Percentiles rank a stretch among this genome's conserved stretches.
Conservation (phyloP, 2,329 filamentous ascomycete species). For the Trichoderma sp. region DNA sequence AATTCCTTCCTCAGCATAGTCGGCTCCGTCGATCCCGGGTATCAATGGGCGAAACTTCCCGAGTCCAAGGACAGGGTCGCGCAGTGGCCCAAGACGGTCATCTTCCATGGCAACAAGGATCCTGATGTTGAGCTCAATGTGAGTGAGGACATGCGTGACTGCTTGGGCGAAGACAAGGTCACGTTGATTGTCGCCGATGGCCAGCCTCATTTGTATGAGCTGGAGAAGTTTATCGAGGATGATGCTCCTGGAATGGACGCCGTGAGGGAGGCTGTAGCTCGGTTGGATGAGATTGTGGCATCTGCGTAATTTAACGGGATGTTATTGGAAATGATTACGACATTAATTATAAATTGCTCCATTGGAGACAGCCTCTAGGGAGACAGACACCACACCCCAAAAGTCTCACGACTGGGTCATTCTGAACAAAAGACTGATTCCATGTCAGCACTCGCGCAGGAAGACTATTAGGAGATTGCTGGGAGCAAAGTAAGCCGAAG, state of each 20-base stretch:
- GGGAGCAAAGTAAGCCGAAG: not conserved
- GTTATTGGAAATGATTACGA: not conserved
- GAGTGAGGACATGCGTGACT: conserved; percentile 28
- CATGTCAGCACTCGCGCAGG: too few relatives aligned
- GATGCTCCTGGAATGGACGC: conserved; percentile 28
- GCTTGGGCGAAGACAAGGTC: conserved; percentile 28
- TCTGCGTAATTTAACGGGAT: not conserved
- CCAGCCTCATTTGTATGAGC: conserved; percentile 31
- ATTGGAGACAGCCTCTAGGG: not conserved
- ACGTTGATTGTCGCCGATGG: conserved; percentile 29
- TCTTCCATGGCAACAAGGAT: conserved; percentile 35
- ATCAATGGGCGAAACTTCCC: conserved; percentile 28
- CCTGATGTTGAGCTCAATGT: conserved; percentile 30
- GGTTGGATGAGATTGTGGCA: conserved; percentile 27
- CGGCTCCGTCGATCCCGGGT: conserved; percentile 32
- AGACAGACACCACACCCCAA: too few relatives aligned
- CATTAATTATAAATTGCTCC: not conserved
- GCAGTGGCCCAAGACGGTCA: conserved; percentile 35
- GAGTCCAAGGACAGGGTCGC: conserved; percentile 18
- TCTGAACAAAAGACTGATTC: not conserved
- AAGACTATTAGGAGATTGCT: not conserved
- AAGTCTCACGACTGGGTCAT: not conserved
- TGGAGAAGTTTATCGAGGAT: conserved; percentile 32
- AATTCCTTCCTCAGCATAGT: conserved; percentile 31
- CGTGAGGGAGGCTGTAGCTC: conserved; percentile 27